Percentiles rank a stretch among this genome's conserved stretches.
Evolutionary conservation across 129 eudicot species (phyloP).

Genomic region (Helianthus tuberosus): DNA sequence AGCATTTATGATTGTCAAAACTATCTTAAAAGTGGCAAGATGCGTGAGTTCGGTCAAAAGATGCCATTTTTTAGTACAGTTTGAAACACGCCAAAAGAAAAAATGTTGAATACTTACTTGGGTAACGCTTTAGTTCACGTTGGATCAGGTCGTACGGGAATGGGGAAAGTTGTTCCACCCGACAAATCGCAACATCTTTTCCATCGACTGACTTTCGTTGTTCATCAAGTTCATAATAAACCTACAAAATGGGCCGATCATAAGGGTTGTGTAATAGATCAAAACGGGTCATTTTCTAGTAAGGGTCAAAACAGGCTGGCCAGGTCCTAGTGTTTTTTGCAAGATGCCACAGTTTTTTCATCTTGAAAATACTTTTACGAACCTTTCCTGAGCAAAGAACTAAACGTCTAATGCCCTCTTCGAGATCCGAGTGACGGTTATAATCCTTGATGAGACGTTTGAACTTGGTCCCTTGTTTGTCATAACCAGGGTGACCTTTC

Average conservation of each 20-base stretch:
- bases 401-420: conserved; percentile 82
- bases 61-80: neutral
- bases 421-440: conserved; percentile 81
- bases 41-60: too few species aligned
- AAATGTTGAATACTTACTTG: conserved; percentile 63
- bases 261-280: neutral
- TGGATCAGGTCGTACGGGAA: conserved; percentile 94
- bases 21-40: neutral
- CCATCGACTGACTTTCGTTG: conserved; percentile 54
- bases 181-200: conserved; percentile 85
- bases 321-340: neutral
- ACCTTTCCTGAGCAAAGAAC: conserved; percentile 99
- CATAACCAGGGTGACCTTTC: conserved; percentile 92
- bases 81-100: neutral
- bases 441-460: conserved; percentile 96
- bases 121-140: conserved; percentile 94
- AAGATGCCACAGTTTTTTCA: neutral
- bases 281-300: neutral
- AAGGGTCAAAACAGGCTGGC: neutral
- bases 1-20: neutral
- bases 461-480: conserved; percentile 93
- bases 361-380: neutral
- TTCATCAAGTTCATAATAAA: conserved; percentile 93
- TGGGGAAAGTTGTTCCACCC: conserved; percentile 96
- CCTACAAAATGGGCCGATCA: conserved; percentile 39